Conservation (phyloP, 1,139 yeast species). For the Oligophagozyma castellii region DNA sequence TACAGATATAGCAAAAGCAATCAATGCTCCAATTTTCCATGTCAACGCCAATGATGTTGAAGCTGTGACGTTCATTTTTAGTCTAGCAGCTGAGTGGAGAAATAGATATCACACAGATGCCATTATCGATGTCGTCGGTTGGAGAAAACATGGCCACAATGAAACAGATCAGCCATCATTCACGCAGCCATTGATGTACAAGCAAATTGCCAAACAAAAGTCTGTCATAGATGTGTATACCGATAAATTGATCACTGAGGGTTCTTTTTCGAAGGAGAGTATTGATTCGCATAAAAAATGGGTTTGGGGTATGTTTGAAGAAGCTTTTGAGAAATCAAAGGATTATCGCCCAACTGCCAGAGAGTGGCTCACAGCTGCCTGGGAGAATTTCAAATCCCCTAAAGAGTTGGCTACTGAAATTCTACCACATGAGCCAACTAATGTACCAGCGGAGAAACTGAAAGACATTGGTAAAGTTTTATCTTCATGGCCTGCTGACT, state of each 20-base stretch:
- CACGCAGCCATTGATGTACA: conserved; percentile 97
- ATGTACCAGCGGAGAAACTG: conserved; percentile 58
- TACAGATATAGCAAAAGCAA: conserved; percentile 90
- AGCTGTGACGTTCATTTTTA: conserved; percentile 80
- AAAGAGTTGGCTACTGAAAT: conserved; percentile 92
- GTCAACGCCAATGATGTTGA: conserved; percentile 98
- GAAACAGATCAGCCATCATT: conserved; percentile 98
- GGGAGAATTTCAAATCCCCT: conserved; percentile 99
- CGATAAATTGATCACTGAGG: conserved; percentile 67
- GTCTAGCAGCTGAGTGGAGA: conserved; percentile 98
- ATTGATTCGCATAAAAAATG: conserved; percentile 93
- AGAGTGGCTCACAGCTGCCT: conserved; percentile 97
- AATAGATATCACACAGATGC: conserved; percentile 93
- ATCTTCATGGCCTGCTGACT: conserved; percentile 77
- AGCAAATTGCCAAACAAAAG: conserved; percentile 76
- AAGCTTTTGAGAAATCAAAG: conserved; percentile 73
- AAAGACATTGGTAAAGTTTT: conserved; percentile 67
- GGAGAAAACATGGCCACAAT: conserved; percentile 97
- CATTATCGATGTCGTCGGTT: conserved; percentile 92
- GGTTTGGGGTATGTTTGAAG: conserved; percentile 94
- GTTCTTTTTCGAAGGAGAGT: conserved; percentile 78
- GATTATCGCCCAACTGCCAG: conserved; percentile 85
- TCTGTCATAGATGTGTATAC: conserved; percentile 80
- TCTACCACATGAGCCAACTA: conserved; percentile 93
- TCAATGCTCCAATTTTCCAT: conserved; percentile 97